Conservation (phyloP, 202 grass and related monocot species). For the Zizania palustris region DNA sequence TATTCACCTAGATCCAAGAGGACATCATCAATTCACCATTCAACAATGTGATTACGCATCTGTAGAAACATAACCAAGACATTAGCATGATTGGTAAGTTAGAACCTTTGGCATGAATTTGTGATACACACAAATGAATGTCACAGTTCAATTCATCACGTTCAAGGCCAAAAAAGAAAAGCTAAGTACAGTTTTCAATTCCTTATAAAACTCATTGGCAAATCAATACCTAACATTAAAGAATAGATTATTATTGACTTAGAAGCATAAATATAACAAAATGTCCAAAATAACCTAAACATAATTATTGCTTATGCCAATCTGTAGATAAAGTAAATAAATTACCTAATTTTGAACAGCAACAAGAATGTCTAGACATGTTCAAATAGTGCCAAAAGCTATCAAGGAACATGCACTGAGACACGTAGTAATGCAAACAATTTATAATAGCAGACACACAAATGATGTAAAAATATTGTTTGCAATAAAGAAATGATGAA, state of each 20-base stretch:
- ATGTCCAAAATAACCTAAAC: neutral
- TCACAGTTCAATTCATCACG: neutral
- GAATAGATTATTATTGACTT: neutral
- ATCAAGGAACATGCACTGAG: constrained; percentile 17
- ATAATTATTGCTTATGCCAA: neutral
- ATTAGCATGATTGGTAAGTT: constrained; percentile 22
- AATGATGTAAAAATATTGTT: neutral
- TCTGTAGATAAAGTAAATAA: neutral
- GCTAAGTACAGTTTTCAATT: neutral
- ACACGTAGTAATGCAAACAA: neutral
- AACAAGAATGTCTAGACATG: neutral
- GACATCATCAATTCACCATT: constrained; percentile 36
- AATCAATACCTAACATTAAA: constrained; percentile 9
- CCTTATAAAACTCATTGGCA: constrained; percentile 25
- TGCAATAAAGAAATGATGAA: neutral
- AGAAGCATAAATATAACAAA: constrained; percentile 6
- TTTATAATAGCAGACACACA: neutral
- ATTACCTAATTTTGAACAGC: neutral
- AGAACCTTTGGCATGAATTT: neutral
- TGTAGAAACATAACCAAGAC: constrained; percentile 39
- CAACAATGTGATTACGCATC: constrained; percentile 37
- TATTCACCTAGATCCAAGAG: constrained; percentile 48
- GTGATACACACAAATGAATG: neutral
- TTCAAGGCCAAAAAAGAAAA: neutral
- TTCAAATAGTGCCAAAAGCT: constrained; percentile 19